These are phyloP conservation scores for Priceomyces melissophilus DNA, from an alignment of 805 yeast genomes.

Conservation along the genomic window DNA sequence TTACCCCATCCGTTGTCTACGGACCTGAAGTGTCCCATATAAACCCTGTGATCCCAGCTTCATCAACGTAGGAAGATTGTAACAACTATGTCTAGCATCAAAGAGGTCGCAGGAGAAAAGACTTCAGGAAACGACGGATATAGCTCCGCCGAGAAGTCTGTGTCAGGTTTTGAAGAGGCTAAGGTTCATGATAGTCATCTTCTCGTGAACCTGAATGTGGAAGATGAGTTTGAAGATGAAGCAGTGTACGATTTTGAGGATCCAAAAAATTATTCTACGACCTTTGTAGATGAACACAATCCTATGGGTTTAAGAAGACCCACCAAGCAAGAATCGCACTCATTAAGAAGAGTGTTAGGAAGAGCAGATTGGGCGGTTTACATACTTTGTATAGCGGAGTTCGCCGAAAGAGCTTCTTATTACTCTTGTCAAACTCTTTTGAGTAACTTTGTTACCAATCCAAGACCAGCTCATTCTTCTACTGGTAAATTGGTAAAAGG, in stretches of 20 bases:
- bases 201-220: no score
- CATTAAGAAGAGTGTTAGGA: conserved; percentile 41
- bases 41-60: no score
- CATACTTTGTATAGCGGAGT: conserved; percentile 49
- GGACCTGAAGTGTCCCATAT: no score
- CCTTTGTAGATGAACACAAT: conserved; percentile 30
- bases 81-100: no score
- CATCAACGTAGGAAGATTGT: no score
- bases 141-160: no score
- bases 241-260: conserved; percentile 18
- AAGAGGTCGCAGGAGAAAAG: no score
- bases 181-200: no score
- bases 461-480: conserved; percentile 32
- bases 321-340: conserved; percentile 21
- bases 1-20: no score
- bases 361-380: conserved; percentile 48
- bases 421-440: conserved; percentile 45
- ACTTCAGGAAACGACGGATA: no score
- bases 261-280: conserved; percentile 18
- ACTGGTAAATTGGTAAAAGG: conserved; percentile 15
- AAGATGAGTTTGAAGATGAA: conserved; percentile 5
- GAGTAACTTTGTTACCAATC: conserved; percentile 49
- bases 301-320: conserved; percentile 36
- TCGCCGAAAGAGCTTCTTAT: conserved; percentile 56
- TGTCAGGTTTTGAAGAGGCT: no score